Evolutionary conservation across 164 flowering plant species (phyloP).

Genomic region (Vitis labrusca): DNA sequence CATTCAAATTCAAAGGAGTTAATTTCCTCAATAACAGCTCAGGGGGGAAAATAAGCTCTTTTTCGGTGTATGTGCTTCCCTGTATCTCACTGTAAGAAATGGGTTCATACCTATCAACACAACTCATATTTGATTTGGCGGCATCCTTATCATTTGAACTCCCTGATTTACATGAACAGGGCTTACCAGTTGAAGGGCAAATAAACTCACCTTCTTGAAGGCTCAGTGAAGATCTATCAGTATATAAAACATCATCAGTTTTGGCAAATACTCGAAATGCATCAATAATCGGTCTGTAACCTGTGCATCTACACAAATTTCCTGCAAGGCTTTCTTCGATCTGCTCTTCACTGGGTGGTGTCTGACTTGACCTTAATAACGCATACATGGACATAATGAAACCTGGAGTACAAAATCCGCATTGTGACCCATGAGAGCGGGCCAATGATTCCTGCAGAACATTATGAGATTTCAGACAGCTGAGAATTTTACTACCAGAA

Average conservation of each 20-base stretch:
- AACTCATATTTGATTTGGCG: conserved; percentile 8
- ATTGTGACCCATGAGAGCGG: conserved; percentile 89
- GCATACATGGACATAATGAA: conserved; percentile 98
- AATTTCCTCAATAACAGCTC: conserved; percentile 73
- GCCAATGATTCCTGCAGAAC: conserved; percentile 76
- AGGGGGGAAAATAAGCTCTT: conserved; percentile 96
- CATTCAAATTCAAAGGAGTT: conserved; percentile 55
- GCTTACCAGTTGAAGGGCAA: conserved; percentile 94
- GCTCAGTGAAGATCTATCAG: conserved; percentile 36
- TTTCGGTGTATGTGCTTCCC: conserved; percentile 69
- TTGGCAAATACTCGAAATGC: conserved; percentile 96
- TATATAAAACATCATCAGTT: conserved; percentile 70
- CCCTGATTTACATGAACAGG: conserved; percentile 77
- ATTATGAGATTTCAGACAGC: conserved; percentile 3
- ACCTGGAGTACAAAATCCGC: conserved; percentile 99
- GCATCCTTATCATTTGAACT: conserved; percentile 17
- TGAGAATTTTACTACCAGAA: background rate
- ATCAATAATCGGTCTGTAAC: conserved; percentile 92
- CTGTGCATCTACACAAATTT: conserved; percentile 98
- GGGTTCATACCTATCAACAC: conserved; percentile 26
- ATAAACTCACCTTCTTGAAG: conserved; percentile 39
- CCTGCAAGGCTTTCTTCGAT: conserved; percentile 95
- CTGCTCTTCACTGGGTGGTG: conserved; percentile 76
- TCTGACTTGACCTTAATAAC: conserved; percentile 70
- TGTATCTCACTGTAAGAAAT: conserved; percentile 68